A percentile compares a stretch with the other conserved stretches of the same genome.
Evolutionary conservation across 2,329 filamentous ascomycete species (phyloP).

Genomic region (Penicillium nordicum): DNA sequence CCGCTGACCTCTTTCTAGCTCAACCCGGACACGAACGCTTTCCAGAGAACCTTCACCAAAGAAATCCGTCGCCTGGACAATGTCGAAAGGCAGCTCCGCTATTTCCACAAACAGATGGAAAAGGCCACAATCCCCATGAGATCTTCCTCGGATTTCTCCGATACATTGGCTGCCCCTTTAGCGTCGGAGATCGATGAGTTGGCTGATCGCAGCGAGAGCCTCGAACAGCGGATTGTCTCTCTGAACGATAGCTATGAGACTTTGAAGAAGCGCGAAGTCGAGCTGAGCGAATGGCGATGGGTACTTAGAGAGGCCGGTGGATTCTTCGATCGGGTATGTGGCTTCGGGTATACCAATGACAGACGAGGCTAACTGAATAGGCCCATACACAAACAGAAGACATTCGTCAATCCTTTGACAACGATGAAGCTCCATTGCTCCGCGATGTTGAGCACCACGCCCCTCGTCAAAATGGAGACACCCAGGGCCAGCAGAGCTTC

Average conservation of each 20-base stretch:
- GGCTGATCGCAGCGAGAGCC: slow-evolving; percentile 82
- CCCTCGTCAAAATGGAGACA: slow-evolving; percentile 56
- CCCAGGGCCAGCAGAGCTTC: slow-evolving; percentile 75
- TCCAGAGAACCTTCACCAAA: slow-evolving; percentile 95
- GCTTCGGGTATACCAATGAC: neutral
- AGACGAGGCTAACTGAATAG: slow-evolving; percentile 26
- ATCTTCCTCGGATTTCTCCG: slow-evolving; percentile 85
- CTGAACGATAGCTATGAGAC: slow-evolving; percentile 98
- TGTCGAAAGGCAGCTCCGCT: slow-evolving; percentile 94
- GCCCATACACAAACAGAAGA: slow-evolving; percentile 96
- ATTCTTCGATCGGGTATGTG: slow-evolving; percentile 76
- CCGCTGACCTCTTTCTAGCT: slow-evolving; percentile 56
- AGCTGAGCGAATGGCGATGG: slow-evolving; percentile 98
- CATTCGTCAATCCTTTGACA: slow-evolving; percentile 80
- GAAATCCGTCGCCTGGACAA: slow-evolving; percentile 97
- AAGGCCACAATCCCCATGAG: slow-evolving; percentile 82
- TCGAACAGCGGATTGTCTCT: slow-evolving; percentile 86
- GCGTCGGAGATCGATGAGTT: slow-evolving; percentile 96
- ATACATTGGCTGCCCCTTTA: slow-evolving; percentile 80
- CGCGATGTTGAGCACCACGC: slow-evolving; percentile 86
- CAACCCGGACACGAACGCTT: slow-evolving; percentile 87
- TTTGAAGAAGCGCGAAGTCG: slow-evolving; percentile 93
- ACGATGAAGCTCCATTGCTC: slow-evolving; percentile 89
- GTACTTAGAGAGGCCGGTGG: slow-evolving; percentile 92
- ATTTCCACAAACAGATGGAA: slow-evolving; percentile 94